Conservation (phyloP, 495 filamentous ascomycete genomes). For the Parachaetomium inaequale region DNA sequence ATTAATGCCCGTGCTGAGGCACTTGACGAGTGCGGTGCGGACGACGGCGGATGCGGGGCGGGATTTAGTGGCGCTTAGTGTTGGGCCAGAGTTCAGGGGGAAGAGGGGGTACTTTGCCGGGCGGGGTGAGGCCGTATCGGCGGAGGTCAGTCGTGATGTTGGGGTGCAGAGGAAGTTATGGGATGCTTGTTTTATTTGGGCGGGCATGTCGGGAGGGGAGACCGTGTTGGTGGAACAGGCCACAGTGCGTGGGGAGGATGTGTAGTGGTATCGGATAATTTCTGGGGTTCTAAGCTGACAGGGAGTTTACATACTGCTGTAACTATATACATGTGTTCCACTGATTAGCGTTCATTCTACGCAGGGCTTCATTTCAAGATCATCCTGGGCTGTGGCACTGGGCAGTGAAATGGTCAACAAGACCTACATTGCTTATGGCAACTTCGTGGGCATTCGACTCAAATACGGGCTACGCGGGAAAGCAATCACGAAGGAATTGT, state of each 20-base stretch:
- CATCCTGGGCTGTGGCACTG: no score
- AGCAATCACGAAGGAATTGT: no score
- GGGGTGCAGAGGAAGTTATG: background rate
- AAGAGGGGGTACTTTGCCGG: background rate
- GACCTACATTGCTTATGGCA: no score
- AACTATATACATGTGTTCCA: no score
- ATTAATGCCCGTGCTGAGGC: background rate
- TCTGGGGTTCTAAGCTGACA: no score
- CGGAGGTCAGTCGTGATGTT: background rate
- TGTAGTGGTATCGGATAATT: no score
- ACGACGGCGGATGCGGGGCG: background rate
- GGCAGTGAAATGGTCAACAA: no score
- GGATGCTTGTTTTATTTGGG: background rate
- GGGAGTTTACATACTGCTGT: no score
- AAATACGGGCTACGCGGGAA: no score
- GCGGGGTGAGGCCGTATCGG: background rate
- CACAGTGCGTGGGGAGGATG: background rate
- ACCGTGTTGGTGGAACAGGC: background rate
- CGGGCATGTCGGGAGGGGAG: background rate
- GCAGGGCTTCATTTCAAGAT: no score
- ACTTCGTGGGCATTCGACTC: no score
- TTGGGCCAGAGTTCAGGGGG: background rate
- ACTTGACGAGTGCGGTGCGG: background rate
- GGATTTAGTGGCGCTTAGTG: constrained; percentile 1
- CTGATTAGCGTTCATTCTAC: no score